Conservation (phyloP, 2,329 filamentous ascomycete genomes). For the Alternaria longipes region DNA sequence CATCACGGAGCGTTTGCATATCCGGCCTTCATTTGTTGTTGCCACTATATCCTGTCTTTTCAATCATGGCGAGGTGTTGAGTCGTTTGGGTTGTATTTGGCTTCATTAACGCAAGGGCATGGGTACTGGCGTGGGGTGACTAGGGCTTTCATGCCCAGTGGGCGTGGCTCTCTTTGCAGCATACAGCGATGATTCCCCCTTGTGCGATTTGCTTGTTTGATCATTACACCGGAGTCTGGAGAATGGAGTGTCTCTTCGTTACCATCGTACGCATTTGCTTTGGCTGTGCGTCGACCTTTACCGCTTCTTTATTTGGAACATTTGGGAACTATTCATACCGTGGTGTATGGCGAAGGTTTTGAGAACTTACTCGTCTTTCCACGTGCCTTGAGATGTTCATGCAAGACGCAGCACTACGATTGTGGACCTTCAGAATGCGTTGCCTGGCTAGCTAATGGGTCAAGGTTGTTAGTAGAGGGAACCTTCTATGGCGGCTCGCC, state of each 20-base stretch:
- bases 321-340: constrained; percentile 16
- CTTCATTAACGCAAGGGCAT: constrained; percentile 51
- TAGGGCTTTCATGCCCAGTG: constrained; percentile 44
- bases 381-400: background rate
- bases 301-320: background rate
- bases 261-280: constrained; percentile 13
- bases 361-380: background rate
- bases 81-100: constrained; percentile 42
- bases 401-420: background rate
- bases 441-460: constrained; percentile 33
- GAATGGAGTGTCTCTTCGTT: constrained; percentile 21
- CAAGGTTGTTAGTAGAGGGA: constrained; percentile 21
- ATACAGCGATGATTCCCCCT: constrained; percentile 57
- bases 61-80: constrained; percentile 55
- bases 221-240: constrained; percentile 43
- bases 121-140: constrained; percentile 51
- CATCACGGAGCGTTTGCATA: constrained; percentile 43
- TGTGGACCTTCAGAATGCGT: constrained; percentile 32
- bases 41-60: constrained; percentile 53
- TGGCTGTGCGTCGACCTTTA: constrained; percentile 5
- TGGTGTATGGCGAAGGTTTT: constrained; percentile 11
- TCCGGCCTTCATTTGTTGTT: constrained; percentile 45
- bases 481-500: constrained; percentile 36
- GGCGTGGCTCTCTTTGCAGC: constrained; percentile 52
- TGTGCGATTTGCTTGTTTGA: constrained; percentile 49